Evolutionary conservation across 1,284 basidiomycete genomes (phyloP).

Genomic region (Exsudoporus floridanus): DNA sequence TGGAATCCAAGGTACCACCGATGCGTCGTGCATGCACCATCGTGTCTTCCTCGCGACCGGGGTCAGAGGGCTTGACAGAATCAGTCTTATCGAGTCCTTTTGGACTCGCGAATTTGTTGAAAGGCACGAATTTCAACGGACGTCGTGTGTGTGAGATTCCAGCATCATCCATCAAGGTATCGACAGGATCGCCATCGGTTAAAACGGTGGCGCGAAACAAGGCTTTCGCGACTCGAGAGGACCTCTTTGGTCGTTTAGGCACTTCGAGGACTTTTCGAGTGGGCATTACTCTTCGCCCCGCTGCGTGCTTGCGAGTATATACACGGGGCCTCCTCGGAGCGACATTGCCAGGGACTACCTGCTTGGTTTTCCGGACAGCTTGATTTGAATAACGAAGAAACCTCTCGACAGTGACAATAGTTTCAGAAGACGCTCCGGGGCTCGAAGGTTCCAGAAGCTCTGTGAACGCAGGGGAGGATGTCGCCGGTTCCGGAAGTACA

Average conservation of each 20-base stretch:
- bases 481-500: constrained; percentile 9
- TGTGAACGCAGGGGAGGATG: background rate
- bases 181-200: constrained; percentile 26
- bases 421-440: background rate
- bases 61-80: background rate
- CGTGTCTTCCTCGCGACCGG: background rate
- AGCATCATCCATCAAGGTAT: constrained; percentile 13
- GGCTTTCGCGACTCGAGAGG: constrained; percentile 13
- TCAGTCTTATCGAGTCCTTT: background rate
- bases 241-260: background rate
- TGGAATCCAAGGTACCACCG: background rate
- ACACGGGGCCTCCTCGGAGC: constrained; percentile 9
- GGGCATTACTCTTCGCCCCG: background rate
- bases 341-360: background rate
- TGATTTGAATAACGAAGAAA: constrained; percentile 23
- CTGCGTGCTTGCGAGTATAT: constrained; percentile 20
- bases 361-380: background rate
- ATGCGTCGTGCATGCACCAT: background rate
- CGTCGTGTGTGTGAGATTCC: constrained; percentile 18
- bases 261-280: background rate
- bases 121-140: constrained; percentile 30
- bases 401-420: constrained; percentile 28
- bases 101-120: constrained; percentile 18
- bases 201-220: constrained; percentile 30
- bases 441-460: background rate